Evolutionary conservation across 1,139 yeast genomes (phyloP), one percentile per base, ranked within the genome.

Genomic region (Hyphopichia wangnamkhiaoensis): DNA sequence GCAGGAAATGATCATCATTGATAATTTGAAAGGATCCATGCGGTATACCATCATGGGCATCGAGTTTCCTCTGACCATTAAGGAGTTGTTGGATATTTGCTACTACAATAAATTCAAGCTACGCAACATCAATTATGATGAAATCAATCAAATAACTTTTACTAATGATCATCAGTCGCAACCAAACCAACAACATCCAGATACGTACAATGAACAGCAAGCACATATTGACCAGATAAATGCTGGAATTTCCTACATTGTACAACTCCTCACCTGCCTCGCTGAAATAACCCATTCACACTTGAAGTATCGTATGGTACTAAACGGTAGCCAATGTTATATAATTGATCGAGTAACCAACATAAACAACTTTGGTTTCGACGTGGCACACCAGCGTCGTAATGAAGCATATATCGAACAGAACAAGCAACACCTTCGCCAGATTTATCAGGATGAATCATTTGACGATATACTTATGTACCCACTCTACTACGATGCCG

Each of bases 41-140:
- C 52, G 52, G n/a, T 63, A 68, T 42, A 50, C 56, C 21, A 67
- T 72, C 2, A 37, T 59, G 46, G 74, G 69, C 0, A 46, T 69
- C 3, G 69, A 67, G 38, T 67, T 71, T 37, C 76, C 76, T 0
- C 43, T 59, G 6, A 56, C 57, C 34, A 57, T 61, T 18, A 56
- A 54, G 27, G 67, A 63, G 19, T 40, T 71, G 12, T 50, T 68
- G 17, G 50, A 57, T 6, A 48, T 53, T 3, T 63, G 74, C 41
- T 68, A 70, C 47, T 53, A 62, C 34, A 53, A 60, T 29, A 40
- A 46, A 7, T 24, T 36, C 1, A 39, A 39, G 6, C 37, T 51
- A 21, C 42, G 35, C 8, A 51, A 45, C 34, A 43, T 37, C 29
- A 48, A 47, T 39, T 43, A 45, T 30, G 21, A n/a, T 5, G 30